Percentiles rank a stretch among this genome's conserved stretches.
These are phyloP conservation scores for Chytridium lagenaria DNA, from an alignment of 371 early-diverging fungal genomes.

Conservation along the genomic window DNA sequence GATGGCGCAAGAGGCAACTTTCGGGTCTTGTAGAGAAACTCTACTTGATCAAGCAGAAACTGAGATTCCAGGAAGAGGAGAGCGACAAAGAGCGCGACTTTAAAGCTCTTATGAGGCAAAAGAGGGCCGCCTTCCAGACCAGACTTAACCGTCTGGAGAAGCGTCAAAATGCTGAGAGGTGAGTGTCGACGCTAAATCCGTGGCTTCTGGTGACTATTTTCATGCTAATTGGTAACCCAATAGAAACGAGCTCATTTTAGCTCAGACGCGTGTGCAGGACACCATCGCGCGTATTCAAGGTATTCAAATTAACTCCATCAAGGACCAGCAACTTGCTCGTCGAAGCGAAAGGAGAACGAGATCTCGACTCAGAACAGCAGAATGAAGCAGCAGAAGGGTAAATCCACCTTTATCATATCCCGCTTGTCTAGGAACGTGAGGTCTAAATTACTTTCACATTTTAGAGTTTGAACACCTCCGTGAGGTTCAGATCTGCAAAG, in stretches of 20 bases:
- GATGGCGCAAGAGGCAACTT: slow-evolving; percentile 26
- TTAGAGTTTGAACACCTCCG: slow-evolving; percentile 33
- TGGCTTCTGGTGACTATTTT: too few species aligned
- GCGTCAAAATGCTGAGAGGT: slow-evolving; percentile 35
- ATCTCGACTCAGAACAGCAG: slow-evolving; percentile 24
- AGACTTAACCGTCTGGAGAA: slow-evolving; percentile 34
- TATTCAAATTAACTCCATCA: slow-evolving; percentile 29
- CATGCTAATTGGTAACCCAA: too few species aligned
- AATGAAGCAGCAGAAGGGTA: slow-evolving; percentile 39
- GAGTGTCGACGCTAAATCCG: background rate
- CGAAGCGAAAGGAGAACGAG: slow-evolving; percentile 33
- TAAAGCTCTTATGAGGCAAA: slow-evolving; percentile 26
- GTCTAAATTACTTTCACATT: background rate
- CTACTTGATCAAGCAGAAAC: slow-evolving; percentile 21
- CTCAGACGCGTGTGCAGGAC: slow-evolving; percentile 26
- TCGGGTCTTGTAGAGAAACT: slow-evolving; percentile 29
- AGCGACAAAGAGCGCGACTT: slow-evolving; percentile 26
- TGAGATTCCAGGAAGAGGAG: slow-evolving; percentile 39
- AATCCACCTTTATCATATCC: background rate
- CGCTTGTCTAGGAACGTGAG: too few species aligned
- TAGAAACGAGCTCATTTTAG: slow-evolving; percentile 32
- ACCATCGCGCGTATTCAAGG: slow-evolving; percentile 31
- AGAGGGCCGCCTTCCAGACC: slow-evolving; percentile 31
- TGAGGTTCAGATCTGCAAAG: slow-evolving; percentile 35
- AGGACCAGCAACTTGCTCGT: slow-evolving; percentile 23